Conservation (phyloP, 2,329 filamentous ascomycete species). For the Fusarium brachygibbosum region DNA sequence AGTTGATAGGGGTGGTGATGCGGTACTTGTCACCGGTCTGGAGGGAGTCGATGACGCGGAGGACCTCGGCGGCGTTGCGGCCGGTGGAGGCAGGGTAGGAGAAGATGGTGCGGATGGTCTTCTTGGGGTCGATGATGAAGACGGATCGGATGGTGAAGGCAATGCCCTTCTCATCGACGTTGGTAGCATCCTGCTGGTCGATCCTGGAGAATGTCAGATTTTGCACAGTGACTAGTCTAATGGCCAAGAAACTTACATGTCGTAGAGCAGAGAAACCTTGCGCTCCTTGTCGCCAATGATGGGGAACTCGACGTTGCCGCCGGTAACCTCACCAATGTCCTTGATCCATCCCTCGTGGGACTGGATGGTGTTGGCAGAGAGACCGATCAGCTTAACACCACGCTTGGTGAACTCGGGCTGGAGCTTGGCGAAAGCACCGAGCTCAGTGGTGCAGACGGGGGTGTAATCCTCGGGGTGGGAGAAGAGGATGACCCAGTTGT, state of each 20-base stretch:
- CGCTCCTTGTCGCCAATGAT: slow-evolving; percentile 86
- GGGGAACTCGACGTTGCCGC: slow-evolving; percentile 78
- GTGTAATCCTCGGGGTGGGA: slow-evolving; percentile 93
- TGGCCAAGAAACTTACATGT: too few relatives aligned
- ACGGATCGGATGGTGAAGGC: slow-evolving; percentile 96
- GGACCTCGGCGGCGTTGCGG: slow-evolving; percentile 83
- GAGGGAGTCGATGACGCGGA: slow-evolving; percentile 82
- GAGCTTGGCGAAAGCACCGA: slow-evolving; percentile 91
- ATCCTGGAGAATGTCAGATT: slow-evolving; percentile 63
- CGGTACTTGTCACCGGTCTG: slow-evolving; percentile 90
- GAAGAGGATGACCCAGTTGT: slow-evolving; percentile 86
- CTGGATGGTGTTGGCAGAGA: slow-evolving; percentile 87
- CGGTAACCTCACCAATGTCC: slow-evolving; percentile 85
- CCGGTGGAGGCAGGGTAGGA: slow-evolving; percentile 93
- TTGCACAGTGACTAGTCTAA: too few relatives aligned
- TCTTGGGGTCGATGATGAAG: slow-evolving; percentile 93
- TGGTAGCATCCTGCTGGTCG: slow-evolving; percentile 84
- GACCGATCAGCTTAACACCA: slow-evolving; percentile 90
- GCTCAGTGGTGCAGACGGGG: slow-evolving; percentile 94
- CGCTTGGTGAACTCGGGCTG: slow-evolving; percentile 89
- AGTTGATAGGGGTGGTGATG: slow-evolving; percentile 91
- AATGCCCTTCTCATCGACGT: slow-evolving; percentile 84
- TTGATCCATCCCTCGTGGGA: slow-evolving; percentile 91
- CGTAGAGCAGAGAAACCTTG: slow-evolving; percentile 80
- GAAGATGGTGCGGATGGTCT: slow-evolving; percentile 93